Conservation (phyloP, 176 grass and related monocot genomes). For the Poa pratensis region DNA sequence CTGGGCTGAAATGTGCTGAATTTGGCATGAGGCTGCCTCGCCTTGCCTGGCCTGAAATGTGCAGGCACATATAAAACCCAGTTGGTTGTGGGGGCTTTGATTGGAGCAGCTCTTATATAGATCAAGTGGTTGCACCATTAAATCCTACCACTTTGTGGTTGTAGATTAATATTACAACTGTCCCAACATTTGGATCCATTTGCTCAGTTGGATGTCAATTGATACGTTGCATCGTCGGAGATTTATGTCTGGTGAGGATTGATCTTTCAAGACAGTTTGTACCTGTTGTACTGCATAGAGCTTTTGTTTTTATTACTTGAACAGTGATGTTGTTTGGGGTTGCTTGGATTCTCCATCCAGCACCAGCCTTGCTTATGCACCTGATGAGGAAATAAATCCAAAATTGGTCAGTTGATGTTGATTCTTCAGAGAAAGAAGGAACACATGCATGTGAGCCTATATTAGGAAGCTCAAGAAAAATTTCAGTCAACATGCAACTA, state of each 20-base stretch:
- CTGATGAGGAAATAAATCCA: not conserved
- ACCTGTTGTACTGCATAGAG: constrained; percentile 2
- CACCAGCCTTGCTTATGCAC: constrained; percentile 22
- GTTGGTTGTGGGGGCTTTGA: constrained; percentile 31
- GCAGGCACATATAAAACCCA: constrained; percentile 25
- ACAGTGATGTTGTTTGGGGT: constrained; percentile 41
- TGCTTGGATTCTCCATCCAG: constrained; percentile 36
- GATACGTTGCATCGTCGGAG: not conserved
- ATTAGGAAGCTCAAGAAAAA: not conserved
- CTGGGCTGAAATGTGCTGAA: constrained; percentile 12
- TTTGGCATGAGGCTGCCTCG: constrained; percentile 17
- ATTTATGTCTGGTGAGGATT: constrained; percentile 22
- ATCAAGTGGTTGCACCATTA: constrained; percentile 8
- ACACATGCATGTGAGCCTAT: constrained; percentile 43
- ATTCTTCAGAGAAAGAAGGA: constrained; percentile 37
- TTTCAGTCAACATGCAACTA: constrained; percentile 23
- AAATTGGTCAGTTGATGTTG: constrained; percentile 30
- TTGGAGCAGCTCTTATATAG: constrained; percentile 19
- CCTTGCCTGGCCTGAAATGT: constrained; percentile 49
- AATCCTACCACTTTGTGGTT: constrained; percentile 16
- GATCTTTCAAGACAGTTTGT: constrained; percentile 15
- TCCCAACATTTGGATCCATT: not conserved
- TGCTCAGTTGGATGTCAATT: constrained; percentile 7
- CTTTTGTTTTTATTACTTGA: constrained; percentile 46
- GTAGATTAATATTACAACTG: constrained; percentile 15